Base-by-base conservation (phyloP, 2,329 filamentous ascomycete species). In the Helminthosporium solani region DNA sequence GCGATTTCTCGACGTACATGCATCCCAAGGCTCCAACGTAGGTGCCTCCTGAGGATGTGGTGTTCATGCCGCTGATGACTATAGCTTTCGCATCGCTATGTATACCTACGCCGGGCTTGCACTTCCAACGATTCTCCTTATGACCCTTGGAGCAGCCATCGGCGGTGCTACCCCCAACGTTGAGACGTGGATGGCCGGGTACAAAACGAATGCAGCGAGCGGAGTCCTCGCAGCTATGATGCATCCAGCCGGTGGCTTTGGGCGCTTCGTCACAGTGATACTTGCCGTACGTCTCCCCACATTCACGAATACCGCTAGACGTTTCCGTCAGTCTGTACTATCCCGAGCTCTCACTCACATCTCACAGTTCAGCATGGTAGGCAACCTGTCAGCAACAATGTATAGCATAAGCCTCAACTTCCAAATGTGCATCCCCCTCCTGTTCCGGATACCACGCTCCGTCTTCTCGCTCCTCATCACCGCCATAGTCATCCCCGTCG, bases 331-430 rank as follows among this genome's bases (percentile, higher is more conserved):
- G n/a, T n/a, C n/a, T n/a, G n/a, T n/a, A n/a, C n/a, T n/a, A n/a
- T n/a, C n/a, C n/a, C n/a, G n/a, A 25, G 7, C n/a, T 7, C 3
- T 27, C 16, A 25, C 41, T 52, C 21, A 52, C 28, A n/a, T 21
- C 12, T 4, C 15, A 31, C 31, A 52, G 21, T 67, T 69, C 43
- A 62, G 57, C 42, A 64, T 85, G 35, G 67, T 85, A 9, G 82
- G 81, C 20, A 85, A 85, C 63, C 72, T 83, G 9, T 73, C 78
- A 1, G 79, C 77, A 14, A 82, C 79, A 14, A 78, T 81, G 67
- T 85, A 85, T 70, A 78, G 79, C 57, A 76, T 85, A 54, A 81
- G 81, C 3, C 74, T 85, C 52, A 84, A 85, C 72, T 81, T 84
- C 64, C 82, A 85, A 66, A 81, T 83, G 54, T 67, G 85, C 16